Percentiles rank a stretch among this genome's conserved stretches.
Evolutionary conservation across 805 yeast genomes (phyloP).

Genomic region (Pichia californica): DNA sequence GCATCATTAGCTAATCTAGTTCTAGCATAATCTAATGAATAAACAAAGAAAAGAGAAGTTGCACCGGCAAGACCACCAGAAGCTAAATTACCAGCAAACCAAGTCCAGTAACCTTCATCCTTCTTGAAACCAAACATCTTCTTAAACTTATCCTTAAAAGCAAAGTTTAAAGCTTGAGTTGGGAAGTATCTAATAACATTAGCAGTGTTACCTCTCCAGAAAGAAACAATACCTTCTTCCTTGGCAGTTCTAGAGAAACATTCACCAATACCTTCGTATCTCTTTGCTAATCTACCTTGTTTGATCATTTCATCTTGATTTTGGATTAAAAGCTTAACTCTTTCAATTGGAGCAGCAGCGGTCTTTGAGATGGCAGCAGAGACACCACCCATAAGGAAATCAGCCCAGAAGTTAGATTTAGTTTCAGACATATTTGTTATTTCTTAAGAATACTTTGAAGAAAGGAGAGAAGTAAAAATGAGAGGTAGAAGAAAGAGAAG

Average conservation of each 20-base stretch:
- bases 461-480: no score
- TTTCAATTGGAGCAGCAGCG: conserved; percentile 95
- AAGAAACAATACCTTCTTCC: conserved; percentile 85
- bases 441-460: conserved; percentile 10
- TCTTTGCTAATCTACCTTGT: conserved; percentile 87
- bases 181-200: conserved; percentile 99
- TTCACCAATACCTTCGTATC: conserved; percentile 85
- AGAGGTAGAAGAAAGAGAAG: conserved; percentile 11
- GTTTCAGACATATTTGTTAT: conserved; percentile 30
- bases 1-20: conserved; percentile 99
- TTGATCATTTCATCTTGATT: conserved; percentile 98
- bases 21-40: conserved; percentile 97
- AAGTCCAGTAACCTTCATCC: conserved; percentile 84
- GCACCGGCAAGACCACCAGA: conserved; percentile 99
- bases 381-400: conserved; percentile 97
- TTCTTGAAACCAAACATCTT: conserved; percentile 94
- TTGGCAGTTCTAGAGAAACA: conserved; percentile 93
- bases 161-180: conserved; percentile 97
- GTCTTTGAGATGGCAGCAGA: conserved; percentile 98
- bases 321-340: conserved; percentile 94
- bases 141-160: conserved; percentile 97
- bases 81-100: conserved; percentile 98
- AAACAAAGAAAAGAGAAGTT: conserved; percentile 84
- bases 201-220: conserved; percentile 99
- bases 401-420: conserved; percentile 45